A percentile compares a stretch with the other conserved stretches of the same genome.
Conservation (phyloP, 257 asterid genomes). For the Penstemon davidsonii region DNA sequence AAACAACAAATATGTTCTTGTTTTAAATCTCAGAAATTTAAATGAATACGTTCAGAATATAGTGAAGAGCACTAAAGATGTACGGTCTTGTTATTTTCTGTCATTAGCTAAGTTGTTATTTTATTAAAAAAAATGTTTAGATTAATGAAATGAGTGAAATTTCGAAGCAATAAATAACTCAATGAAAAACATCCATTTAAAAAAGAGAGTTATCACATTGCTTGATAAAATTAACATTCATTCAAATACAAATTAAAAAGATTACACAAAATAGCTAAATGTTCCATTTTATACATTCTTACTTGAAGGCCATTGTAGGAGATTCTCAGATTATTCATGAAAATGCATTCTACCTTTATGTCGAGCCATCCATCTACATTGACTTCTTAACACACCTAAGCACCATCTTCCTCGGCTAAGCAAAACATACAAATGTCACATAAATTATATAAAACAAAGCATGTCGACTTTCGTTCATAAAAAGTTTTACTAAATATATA, state of each 20-base stretch:
- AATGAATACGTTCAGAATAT: too few species aligned
- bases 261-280: neutral
- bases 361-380: neutral
- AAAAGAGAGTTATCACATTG: conserved; percentile 6
- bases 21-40: too few species aligned
- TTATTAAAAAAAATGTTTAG: too few species aligned
- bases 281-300: conserved; percentile 30
- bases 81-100: too few species aligned
- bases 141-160: too few species aligned
- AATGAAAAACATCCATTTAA: neutral
- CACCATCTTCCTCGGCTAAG: conserved; percentile 81
- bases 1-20: too few species aligned
- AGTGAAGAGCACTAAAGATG: too few species aligned
- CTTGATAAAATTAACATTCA: conserved; percentile 6
- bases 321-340: conserved; percentile 15
- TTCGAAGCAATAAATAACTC: too few species aligned
- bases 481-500: neutral
- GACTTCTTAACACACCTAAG: conserved; percentile 31
- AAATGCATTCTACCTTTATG: conserved; percentile 20
- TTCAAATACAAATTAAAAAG: neutral
- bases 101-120: too few species aligned
- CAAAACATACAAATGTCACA: conserved; percentile 9
- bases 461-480: neutral
- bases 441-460: neutral
- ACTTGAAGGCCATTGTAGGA: neutral